Percentiles rank a stretch among this genome's conserved stretches.
phyloP scores from a whole-genome alignment of 1,284 basidiomycete genomes.

The Ustilago xerochloae region DNA sequence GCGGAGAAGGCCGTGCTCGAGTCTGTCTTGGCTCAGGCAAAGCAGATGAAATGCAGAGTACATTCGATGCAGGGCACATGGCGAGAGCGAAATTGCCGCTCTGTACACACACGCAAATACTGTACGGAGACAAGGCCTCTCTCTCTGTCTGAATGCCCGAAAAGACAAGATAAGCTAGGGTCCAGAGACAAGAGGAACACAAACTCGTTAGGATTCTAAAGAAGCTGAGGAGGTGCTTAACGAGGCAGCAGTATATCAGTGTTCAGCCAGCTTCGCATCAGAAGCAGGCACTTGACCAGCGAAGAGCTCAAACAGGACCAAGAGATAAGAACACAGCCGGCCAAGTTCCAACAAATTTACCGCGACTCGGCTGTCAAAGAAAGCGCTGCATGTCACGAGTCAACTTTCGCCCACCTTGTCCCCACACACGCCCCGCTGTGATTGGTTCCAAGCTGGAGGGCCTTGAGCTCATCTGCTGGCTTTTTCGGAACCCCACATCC shows the following conservation, averaged over 20 bases:
- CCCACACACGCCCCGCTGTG: neutral
- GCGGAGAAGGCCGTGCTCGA: neutral
- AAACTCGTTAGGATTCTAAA: neutral
- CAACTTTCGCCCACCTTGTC: neutral
- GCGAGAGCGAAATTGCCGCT: constrained; percentile 1
- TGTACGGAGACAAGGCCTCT: neutral
- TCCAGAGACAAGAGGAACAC: neutral
- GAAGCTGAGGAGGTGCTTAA: constrained; percentile 10
- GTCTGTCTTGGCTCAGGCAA: neutral
- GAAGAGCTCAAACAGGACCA: neutral
- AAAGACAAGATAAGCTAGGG: neutral
- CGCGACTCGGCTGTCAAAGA: neutral
- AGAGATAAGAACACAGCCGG: constrained; percentile 1
- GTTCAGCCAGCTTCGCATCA: neutral
- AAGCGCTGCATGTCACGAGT: neutral
- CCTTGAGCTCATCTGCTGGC: too few relatives aligned
- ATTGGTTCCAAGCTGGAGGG: too few relatives aligned
- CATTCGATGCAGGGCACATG: too few relatives aligned
- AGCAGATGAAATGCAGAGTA: neutral
- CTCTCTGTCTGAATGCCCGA: neutral
- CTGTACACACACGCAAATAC: neutral
- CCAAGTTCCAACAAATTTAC: neutral
- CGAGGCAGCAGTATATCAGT: constrained; percentile 10
- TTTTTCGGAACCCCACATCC: too few relatives aligned
- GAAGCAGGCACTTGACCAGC: neutral